phyloP scores from a whole-genome alignment of 495 filamentous ascomycete species.

The Astrothelium subdiscretum region DNA sequence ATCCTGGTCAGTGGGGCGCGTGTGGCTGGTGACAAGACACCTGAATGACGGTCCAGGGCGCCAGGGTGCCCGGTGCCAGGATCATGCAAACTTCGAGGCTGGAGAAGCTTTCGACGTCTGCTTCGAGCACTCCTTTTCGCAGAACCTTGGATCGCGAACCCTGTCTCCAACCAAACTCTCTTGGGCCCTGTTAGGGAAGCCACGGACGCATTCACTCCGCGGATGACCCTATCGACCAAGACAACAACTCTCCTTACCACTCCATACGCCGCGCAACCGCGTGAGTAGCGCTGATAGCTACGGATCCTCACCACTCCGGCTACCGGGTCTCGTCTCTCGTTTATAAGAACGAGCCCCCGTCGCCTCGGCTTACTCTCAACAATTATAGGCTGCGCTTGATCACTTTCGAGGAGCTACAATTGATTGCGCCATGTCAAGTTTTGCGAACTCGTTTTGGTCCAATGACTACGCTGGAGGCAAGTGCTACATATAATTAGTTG shows the following conservation, averaged over 20 bases:
- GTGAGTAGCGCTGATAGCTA: background rate
- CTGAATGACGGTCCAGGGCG: background rate
- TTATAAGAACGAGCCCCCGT: too few species aligned
- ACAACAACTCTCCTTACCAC: background rate
- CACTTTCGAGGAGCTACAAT: background rate
- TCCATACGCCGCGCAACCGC: background rate
- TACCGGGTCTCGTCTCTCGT: background rate
- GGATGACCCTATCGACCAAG: background rate
- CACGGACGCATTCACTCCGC: background rate
- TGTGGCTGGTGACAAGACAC: slow-evolving; percentile 1
- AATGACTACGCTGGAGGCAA: slow-evolving; percentile 80
- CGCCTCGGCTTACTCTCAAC: background rate
- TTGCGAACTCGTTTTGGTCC: slow-evolving; percentile 93
- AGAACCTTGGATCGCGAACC: background rate
- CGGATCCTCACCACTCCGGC: background rate
- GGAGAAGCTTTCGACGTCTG: background rate
- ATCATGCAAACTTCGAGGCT: background rate
- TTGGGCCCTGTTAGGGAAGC: background rate
- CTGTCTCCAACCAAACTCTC: background rate
- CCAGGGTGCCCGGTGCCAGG: too few species aligned
- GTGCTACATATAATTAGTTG: slow-evolving; percentile 13
- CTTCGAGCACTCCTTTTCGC: background rate
- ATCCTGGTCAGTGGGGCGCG: background rate
- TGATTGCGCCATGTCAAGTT: slow-evolving; percentile 56
- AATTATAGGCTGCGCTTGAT: background rate